Percentiles rank a stretch among this genome's conserved stretches.
Conservation (phyloP, 345 rosid species). For the Acer campestre region DNA sequence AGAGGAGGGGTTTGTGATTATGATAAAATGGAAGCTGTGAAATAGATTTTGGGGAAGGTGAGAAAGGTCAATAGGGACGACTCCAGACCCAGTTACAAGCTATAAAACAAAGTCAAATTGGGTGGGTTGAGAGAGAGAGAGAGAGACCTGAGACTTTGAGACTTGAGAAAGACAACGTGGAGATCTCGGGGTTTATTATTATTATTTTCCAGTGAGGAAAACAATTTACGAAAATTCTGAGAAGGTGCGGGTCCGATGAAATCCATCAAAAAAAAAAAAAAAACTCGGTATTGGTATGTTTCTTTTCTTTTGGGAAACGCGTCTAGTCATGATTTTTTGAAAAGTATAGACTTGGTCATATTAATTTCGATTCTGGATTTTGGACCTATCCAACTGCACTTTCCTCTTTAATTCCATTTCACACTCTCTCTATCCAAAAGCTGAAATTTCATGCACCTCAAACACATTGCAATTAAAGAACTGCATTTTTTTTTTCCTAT, state of each 20-base stretch:
- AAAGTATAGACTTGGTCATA: conserved; percentile 23
- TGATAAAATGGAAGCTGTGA: background rate
- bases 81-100: background rate
- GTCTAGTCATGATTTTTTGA: background rate
- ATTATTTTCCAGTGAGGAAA: no score
- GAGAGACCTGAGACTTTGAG: no score
- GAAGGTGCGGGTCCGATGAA: background rate
- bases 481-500: no score
- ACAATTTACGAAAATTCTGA: background rate
- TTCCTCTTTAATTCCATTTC: background rate
- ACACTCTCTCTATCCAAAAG: no score
- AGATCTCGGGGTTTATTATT: background rate
- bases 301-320: background rate
- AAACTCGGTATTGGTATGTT: background rate
- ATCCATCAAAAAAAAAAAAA: no score
- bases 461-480: no score
- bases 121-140: background rate
- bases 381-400: background rate
- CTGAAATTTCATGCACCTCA: no score
- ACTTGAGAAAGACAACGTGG: background rate
- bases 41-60: background rate
- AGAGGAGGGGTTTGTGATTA: background rate
- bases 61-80: conserved; percentile 15
- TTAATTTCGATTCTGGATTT: conserved; percentile 8
- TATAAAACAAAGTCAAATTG: background rate